Evolutionary conservation across 2,329 filamentous ascomycete genomes (phyloP), one percentile per base, ranked within the genome.

Genomic region (Huntiella abstrusa): DNA sequence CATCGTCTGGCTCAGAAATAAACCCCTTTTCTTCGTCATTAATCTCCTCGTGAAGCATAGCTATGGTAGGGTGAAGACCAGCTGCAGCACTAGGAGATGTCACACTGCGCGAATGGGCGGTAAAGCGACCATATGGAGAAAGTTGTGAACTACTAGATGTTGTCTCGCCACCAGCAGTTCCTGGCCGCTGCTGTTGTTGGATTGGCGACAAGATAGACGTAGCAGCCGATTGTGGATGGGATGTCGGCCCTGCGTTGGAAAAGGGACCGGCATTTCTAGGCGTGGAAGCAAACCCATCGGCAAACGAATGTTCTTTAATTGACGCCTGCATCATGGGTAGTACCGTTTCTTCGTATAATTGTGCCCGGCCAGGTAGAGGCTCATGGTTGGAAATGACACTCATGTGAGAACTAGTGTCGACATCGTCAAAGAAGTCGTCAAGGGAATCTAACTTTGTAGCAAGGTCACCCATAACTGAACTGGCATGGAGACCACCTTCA

Each of bases 321-420:
- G 41, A 43, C 3, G 41, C 41, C 13, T 43, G 41, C 4, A 95
- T 64, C 44, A 95, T 92, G 0, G 88, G 88, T 8, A 91, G 69
- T 5, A 91, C 92, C 57, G 93, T 84, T 59, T 94, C 85, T 55
- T 95, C 87, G 60, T 96, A 95, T 0, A 95, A 64, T 57, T 84
- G 78, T 16, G 87, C 83, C 8, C 78, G 81, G 1, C 78, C 77
- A 2, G 75, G 71, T 15, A 43, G 15, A 13, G 32, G 28, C 41
- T 43, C 41, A 28, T 28, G 22, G 17, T 11, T 33, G n/a, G 28
- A 32, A 16, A 8, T n/a, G 28, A 35, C 19, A 16, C 41, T 34
- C 10, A 43, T n/a, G 12, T 34, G 41, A 11, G 78, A 72, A 49
- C 69, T 73, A 16, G 66, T 65, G 1, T 69, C 67, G 5, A 75